phyloP scores from a whole-genome alignment of 345 rosid genomes.

The Eucalyptus dawsonii region DNA sequence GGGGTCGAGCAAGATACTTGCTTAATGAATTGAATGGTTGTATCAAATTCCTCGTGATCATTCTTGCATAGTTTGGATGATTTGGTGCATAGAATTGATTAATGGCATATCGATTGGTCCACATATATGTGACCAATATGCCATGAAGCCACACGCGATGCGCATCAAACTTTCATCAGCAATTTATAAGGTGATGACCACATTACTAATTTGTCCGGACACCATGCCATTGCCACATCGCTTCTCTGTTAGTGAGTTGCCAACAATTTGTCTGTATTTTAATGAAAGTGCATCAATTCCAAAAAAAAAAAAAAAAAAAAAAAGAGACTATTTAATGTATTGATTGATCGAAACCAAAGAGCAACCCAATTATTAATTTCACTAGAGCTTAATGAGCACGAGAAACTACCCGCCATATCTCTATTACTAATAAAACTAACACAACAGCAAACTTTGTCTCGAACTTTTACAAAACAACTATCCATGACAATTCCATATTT shows the following conservation, averaged over 20 bases:
- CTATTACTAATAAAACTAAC: too few species aligned
- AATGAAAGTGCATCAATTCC: not conserved
- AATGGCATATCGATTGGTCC: not conserved
- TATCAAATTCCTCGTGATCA: not conserved
- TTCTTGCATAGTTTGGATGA: not conserved
- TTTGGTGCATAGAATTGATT: not conserved
- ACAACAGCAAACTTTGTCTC: not conserved
- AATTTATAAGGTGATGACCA: not conserved
- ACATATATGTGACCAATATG: not conserved
- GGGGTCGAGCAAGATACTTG: not conserved
- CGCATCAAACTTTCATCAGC: not conserved
- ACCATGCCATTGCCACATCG: too few species aligned
- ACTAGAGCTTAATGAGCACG: not conserved
- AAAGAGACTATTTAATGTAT: too few species aligned
- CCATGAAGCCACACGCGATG: not conserved
- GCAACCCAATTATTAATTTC: not conserved
- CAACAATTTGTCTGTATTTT: not conserved
- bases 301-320: too few species aligned
- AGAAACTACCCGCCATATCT: not conserved
- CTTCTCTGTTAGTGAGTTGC: not conserved
- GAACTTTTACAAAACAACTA: not conserved
- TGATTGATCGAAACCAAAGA: not conserved
- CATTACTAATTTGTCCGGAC: not conserved
- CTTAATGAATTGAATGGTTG: not conserved
- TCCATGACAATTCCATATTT: not conserved